Evolutionary conservation across 306 rosid genomes (phyloP).

Genomic region (Trifolium pratense): DNA sequence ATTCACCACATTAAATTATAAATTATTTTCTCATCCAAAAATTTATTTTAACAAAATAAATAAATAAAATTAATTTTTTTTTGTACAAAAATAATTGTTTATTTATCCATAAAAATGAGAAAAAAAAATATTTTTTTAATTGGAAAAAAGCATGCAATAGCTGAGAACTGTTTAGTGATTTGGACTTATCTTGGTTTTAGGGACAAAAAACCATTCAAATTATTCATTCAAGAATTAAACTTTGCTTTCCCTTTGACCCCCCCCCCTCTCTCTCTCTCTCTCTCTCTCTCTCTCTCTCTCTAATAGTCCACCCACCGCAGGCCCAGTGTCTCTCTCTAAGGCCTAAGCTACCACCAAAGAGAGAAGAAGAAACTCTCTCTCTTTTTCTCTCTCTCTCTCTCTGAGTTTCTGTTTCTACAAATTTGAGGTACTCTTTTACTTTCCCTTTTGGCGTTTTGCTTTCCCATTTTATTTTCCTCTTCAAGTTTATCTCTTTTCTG

Average conservation of each 20-base stretch:
- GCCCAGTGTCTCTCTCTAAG: constrained; percentile 36
- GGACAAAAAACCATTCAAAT: constrained; percentile 58
- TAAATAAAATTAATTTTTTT: no score
- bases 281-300: constrained; percentile 43
- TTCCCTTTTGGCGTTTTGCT: constrained; percentile 49
- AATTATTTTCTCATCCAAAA: no score
- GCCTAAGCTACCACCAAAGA: background rate
- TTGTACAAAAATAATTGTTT: no score
- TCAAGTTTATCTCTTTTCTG: constrained; percentile 43
- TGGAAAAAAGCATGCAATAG: constrained; percentile 52
- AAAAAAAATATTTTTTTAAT: constrained; percentile 37
- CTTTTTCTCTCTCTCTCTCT: constrained; percentile 23
- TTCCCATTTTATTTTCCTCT: background rate
- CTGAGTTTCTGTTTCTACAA: constrained; percentile 58
- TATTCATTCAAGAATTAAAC: constrained; percentile 42
- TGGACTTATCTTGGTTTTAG: constrained; percentile 59
- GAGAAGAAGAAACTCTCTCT: constrained; percentile 39
- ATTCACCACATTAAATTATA: no score
- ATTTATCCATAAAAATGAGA: no score
- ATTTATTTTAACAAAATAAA: no score
- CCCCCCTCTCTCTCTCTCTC: background rate
- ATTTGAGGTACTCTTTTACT: constrained; percentile 60
- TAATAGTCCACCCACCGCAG: constrained; percentile 53
- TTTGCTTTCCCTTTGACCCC: constrained; percentile 66
- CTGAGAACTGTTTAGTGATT: constrained; percentile 57